These are phyloP conservation scores for Candida tibetensis DNA, from an alignment of 805 yeast genomes.

Conservation along the genomic window DNA sequence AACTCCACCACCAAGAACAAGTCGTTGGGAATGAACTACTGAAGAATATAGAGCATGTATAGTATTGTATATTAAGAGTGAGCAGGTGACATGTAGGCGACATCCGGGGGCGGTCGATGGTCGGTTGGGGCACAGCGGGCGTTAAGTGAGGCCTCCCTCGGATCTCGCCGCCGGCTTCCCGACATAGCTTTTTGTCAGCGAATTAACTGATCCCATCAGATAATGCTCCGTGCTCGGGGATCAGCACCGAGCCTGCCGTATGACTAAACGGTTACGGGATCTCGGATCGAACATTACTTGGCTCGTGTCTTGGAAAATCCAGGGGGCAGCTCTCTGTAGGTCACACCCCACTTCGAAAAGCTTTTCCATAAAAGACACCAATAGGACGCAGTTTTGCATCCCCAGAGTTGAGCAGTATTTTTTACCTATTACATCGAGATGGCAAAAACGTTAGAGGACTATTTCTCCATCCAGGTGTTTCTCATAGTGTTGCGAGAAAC, in stretches of 20 bases:
- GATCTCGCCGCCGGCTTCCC: neutral
- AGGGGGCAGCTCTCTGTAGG: no score
- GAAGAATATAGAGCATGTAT: neutral
- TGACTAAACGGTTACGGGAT: no score
- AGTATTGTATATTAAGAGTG: neutral
- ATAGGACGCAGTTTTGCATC: no score
- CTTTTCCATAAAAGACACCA: no score
- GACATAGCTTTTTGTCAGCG: neutral
- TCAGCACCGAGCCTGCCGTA: no score
- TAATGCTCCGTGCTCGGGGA: neutral
- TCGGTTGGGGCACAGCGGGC: no score
- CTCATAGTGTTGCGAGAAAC: conserved; percentile 74
- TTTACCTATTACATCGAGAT: neutral
- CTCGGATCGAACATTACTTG: no score
- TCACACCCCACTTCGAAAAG: no score
- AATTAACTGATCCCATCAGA: neutral
- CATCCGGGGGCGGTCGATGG: no score
- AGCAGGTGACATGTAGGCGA: no score
- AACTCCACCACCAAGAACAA: neutral
- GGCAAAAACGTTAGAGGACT: conserved; percentile 7
- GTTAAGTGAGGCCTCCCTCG: neutral
- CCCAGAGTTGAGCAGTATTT: neutral
- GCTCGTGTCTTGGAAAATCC: no score
- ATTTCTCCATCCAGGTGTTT: conserved; percentile 69
- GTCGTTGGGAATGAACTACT: neutral